Percentiles rank a stretch among this genome's conserved stretches.
phyloP scores from a whole-genome alignment of 179 eudicot species.

The Camellia oleifera region DNA sequence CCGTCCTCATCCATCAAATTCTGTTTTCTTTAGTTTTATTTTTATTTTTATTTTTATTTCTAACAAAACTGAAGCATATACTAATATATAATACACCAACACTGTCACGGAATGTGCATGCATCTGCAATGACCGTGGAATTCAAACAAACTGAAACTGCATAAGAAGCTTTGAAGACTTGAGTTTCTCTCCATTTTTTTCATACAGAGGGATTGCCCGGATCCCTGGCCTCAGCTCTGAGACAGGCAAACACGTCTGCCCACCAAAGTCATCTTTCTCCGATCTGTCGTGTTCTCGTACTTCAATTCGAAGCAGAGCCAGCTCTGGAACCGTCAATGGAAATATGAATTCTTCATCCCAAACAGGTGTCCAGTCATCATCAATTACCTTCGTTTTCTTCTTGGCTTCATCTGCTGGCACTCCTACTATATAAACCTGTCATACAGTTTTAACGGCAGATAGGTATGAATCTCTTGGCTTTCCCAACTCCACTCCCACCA shows the following conservation, averaged over 20 bases:
- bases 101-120: too few relatives aligned
- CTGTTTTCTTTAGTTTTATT: too few relatives aligned
- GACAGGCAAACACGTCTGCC: slow-evolving; percentile 82
- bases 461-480: background rate
- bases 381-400: slow-evolving; percentile 73
- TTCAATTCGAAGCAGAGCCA: slow-evolving; percentile 79
- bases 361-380: slow-evolving; percentile 81
- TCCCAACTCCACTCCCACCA: background rate
- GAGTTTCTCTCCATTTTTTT: slow-evolving; percentile 65
- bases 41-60: too few relatives aligned
- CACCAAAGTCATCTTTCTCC: slow-evolving; percentile 90
- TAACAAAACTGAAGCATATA: too few relatives aligned
- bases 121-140: too few relatives aligned
- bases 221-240: slow-evolving; percentile 73
- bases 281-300: slow-evolving; percentile 95
- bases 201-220: slow-evolving; percentile 66
- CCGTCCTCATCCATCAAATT: too few relatives aligned
- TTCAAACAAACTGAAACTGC: slow-evolving; percentile 56
- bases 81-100: too few relatives aligned
- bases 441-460: background rate
- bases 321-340: slow-evolving; percentile 80
- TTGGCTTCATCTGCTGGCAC: slow-evolving; percentile 59
- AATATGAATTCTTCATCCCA: slow-evolving; percentile 85
- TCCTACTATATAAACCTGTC: slow-evolving; percentile 44
- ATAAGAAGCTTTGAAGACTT: slow-evolving; percentile 75